Evolutionary conservation across 805 yeast species (phyloP).

Genomic region (Maudiozyma turicensis): DNA sequence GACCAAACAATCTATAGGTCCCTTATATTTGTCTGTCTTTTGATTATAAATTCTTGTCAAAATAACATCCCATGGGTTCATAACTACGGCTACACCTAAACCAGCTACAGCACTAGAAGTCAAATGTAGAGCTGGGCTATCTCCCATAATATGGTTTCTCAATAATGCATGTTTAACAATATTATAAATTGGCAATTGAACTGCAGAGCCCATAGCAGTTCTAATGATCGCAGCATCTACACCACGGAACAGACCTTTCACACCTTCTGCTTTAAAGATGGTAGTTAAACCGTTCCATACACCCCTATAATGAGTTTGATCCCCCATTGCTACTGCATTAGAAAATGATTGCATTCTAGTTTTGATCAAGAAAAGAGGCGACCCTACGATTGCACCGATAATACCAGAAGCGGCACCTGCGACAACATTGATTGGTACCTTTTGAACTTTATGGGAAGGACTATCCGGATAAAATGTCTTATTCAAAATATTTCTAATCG

Average conservation of each 20-base stretch:
- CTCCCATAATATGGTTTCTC: constrained; percentile 41
- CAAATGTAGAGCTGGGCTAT: constrained; percentile 65
- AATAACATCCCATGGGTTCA: constrained; percentile 97
- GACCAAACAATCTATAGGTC: constrained; percentile 79
- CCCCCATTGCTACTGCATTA: constrained; percentile 59
- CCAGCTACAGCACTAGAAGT: constrained; percentile 73
- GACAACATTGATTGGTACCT: constrained; percentile 50
- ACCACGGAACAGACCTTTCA: constrained; percentile 78
- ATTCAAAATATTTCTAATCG: constrained; percentile 57
- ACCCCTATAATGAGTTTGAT: constrained; percentile 78
- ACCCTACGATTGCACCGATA: constrained; percentile 81
- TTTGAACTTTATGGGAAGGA: constrained; percentile 42
- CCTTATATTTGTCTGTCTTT: constrained; percentile 74
- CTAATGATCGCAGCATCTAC: constrained; percentile 90
- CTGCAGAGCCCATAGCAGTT: constrained; percentile 93
- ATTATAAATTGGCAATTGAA: constrained; percentile 86
- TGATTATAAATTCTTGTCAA: constrained; percentile 93
- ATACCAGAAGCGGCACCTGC: constrained; percentile 82
- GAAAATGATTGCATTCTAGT: constrained; percentile 96
- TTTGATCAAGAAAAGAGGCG: constrained; percentile 86
- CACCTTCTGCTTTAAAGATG: constrained; percentile 63
- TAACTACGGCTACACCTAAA: constrained; percentile 83
- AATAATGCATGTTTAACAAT: constrained; percentile 57
- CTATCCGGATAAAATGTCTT: constrained; percentile 40
- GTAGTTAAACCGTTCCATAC: constrained; percentile 57